Evolutionary conservation across 768 basidiomycete genomes (phyloP), one percentile per base, ranked within the genome.

Genomic region (Pulveroboletus sp.): DNA sequence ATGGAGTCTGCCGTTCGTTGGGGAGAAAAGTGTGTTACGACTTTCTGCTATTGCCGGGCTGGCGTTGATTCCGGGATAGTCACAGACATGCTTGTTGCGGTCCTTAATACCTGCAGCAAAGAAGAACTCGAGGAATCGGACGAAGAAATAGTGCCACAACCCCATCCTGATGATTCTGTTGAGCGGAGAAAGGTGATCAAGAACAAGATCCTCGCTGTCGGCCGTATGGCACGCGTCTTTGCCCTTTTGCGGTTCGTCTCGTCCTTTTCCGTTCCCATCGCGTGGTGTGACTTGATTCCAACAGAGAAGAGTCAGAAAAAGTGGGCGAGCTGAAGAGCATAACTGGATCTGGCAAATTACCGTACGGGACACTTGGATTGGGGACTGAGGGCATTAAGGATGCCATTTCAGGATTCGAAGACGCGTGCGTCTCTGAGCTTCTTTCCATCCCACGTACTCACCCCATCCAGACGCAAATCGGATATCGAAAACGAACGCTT

Each of bases 401-500:
- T 48, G 87, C 90, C 29, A 98, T 98, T 57, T 84, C 80, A 48
- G 86, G 86, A 51, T 99, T 97, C 68, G 90, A 91, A 14, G 95
- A 97, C 65, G 97, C 97, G 92, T 94, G 73, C 55, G 93, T 86
- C 5, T 4, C 5, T n/a, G 43, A 3, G 9, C n/a, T 16, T 12
- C 17, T 6, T 37, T 25, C 16, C 19, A 27, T 5, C 17, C 25
- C 38, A 27, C 20, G 17, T n/a, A 14, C n/a, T 36, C 16, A 46
- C 20, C 29, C 49, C 34, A 56, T n/a, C 1, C 13, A 94, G 93
- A 35, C 92, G 94, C 52, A 94, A 94, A 73, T 92, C 90, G 37
- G 97, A 98, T 75, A 97, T 98, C 57, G 95, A 98, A 71, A 98
- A 98, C 71, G 97, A 99, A 69, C 87, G 94, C 29, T 75, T 98